Evolutionary conservation across 2,329 filamentous ascomycete species (phyloP), one percentile per base, ranked within the genome.

Genomic region (Aureobasidium zeae): DNA sequence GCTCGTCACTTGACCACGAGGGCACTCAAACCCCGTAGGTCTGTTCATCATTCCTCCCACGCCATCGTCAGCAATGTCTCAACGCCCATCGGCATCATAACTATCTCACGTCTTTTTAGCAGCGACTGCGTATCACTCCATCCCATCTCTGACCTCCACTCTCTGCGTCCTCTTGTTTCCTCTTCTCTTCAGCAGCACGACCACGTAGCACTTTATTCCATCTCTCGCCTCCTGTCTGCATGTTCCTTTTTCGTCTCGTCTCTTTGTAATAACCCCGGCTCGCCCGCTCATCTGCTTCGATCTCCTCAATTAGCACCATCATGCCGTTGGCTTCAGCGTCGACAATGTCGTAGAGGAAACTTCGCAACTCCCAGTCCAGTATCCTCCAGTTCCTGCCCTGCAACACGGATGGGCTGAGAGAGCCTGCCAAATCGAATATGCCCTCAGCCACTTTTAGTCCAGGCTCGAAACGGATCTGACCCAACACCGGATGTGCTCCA

Each of bases 131-230:
- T n/a, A n/a, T n/a, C n/a, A n/a, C n/a, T n/a, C n/a, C n/a, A n/a
- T n/a, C n/a, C n/a, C n/a, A n/a, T n/a, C n/a, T n/a, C n/a, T n/a
- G n/a, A n/a, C n/a, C n/a, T n/a, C n/a, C n/a, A n/a, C n/a, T n/a
- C n/a, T n/a, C n/a, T n/a, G n/a, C n/a, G n/a, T n/a, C n/a, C n/a
- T n/a, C n/a, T n/a, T n/a, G n/a, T n/a, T n/a, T n/a, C n/a, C n/a
- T n/a, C n/a, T 25, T 25, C 22, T 29, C 26, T n/a, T 29, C 12
- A 5, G 12, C 26, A 11, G 26, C 5, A 9, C 36, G 36, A 16
- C 36, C 22, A 2, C 36, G 36, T 21, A 39, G 36, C 7, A 39
- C 36, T 2, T 26, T 26, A n/a, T 11, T 30, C 36, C 36, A 39
- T 16, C 36, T 39, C 36, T 39, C 25, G 4, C 5, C 15, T 16